Conservation (phyloP, 495 filamentous ascomycete species). For the Xylaria cubensis region DNA sequence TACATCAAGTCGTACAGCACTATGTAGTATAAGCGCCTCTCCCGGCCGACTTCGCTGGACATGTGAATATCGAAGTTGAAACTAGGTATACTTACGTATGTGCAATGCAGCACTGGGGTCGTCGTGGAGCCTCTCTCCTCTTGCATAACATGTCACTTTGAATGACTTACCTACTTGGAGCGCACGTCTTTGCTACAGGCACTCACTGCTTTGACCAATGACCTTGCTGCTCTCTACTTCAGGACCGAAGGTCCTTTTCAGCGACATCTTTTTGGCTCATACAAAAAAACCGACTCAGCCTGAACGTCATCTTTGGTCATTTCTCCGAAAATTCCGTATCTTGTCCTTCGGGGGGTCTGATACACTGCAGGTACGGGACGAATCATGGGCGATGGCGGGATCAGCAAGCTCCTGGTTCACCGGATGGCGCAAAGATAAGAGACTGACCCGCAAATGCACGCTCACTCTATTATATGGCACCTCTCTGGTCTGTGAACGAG, state of each 20-base stretch:
- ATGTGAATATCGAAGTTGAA: slow-evolving; percentile 1
- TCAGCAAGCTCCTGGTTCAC: slow-evolving; percentile 18
- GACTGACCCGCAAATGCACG: slow-evolving; percentile 16
- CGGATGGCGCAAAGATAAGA: slow-evolving; percentile 26
- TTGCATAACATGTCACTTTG: background rate
- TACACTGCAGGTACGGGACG: slow-evolving; percentile 25
- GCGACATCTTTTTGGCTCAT: slow-evolving; percentile 6
- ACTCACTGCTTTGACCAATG: background rate
- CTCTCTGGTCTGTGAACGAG: background rate
- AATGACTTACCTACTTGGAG: background rate
- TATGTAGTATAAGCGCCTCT: background rate
- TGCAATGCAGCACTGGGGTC: background rate
- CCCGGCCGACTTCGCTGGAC: background rate
- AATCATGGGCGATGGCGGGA: slow-evolving; percentile 21
- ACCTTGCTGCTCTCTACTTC: background rate
- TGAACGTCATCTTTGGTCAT: slow-evolving; percentile 21
- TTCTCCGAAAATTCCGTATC: slow-evolving; percentile 22
- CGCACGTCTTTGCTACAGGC: background rate
- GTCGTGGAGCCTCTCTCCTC: background rate
- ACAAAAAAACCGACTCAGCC: slow-evolving; percentile 22
- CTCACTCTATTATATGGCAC: slow-evolving; percentile 8
- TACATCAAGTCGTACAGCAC: background rate
- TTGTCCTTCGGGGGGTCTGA: slow-evolving; percentile 22
- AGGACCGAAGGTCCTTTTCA: slow-evolving; percentile 9
- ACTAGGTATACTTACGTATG: background rate